Evolutionary conservation across 371 early-diverging fungal genomes (phyloP), one percentile per base, ranked within the genome.

Genomic region (Parasitella parasitica): DNA sequence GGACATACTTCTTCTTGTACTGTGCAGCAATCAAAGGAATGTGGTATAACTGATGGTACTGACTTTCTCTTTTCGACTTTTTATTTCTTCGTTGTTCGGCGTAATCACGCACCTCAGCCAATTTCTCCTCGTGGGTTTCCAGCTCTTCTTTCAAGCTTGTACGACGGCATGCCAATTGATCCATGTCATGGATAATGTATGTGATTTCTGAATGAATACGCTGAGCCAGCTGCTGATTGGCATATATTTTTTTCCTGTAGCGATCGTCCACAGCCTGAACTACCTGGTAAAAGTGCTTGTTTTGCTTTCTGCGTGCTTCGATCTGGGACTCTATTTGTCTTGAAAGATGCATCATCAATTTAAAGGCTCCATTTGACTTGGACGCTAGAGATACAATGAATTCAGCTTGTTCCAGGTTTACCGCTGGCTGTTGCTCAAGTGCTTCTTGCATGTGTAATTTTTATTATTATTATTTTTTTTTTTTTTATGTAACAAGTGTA

Each of bases 1-100:
- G 64, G n/a, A 69, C 51, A 43, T 72, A 72, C 20, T 72, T 72
- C 24, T 72, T 72, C 46, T 72, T 65, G 36, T 43, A 66, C 22
- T 72, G 69, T 9, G 53, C 48, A 1, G 66, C 59, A 1, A 72
- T 58, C 13, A 72, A 26, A n/a, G 73, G 73, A 12, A 72, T 63
- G 55, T 66, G 43, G 30, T 72, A 72, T 4, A 69, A 41, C 34
- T 57, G 59, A 53, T 72, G 69, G 16, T 72, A 72, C 39, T 72
- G 73, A 4, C 56, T 49, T 27, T 72, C 73, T 61, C 73, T 30
- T 27, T 69, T 72, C 12, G 69, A 66, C 18, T 69, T 66, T 22
- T 72, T 72, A 27, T 69, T 60, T 28, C 66, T 57, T 32, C 73
- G 48, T 37, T 66, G 67, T 24, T 72, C 66, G 2, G 73, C 73